Base-by-base conservation (phyloP, 345 rosid species). In the Citrus sp. region DNA sequence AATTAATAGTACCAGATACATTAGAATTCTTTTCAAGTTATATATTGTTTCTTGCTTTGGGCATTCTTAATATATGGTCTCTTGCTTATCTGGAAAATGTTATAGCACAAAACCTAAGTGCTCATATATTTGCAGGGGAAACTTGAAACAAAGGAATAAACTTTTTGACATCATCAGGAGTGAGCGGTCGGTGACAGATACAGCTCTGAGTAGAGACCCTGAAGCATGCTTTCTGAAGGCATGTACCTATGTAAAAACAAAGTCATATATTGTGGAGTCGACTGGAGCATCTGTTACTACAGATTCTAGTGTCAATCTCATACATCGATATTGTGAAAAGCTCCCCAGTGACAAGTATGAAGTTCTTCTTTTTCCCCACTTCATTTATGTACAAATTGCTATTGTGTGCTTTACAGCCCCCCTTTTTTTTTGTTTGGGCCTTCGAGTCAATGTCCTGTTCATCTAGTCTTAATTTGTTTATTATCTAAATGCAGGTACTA, bases 121-220 rank as follows among this genome's bases (percentile, higher is more conserved):
- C 12, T 24, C 37, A 28, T 55, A 59, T 71, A 13, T 83, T 46
- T 85, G 61, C 84, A 94, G 98, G 84, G 95, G 92, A 67, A 93
- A 89, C 70, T 13, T 46, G 54, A 85, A 84, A 79, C 98, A 93
- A 79, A 87, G 90, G 85, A 84, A 90, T 75, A 91, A 88, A 75
- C 55, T 90, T 37, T 90, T 83, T 80, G 87, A 89, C 71, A 81
- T 95, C 70, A 92, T 93, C 84, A 87, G 85, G 82, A 90, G 90
- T 69, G 97, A 89, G 78, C 30, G 77, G 77, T 83, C 91, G 46
- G 77, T 92, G 88, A 84, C 72, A 25, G 83, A 89, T 78, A 84
- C 90, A 37, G 83, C 90, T 79, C 63, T 84, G 61, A 80, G 84
- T 49, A 90, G 90, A 83, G 88, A 88, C 79, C 88, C 90, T 16